A percentile compares a stretch with the other conserved stretches of the same genome.
Evolutionary conservation across 129 eudicot genomes (phyloP).

Genomic region (Ambrosia trifida): DNA sequence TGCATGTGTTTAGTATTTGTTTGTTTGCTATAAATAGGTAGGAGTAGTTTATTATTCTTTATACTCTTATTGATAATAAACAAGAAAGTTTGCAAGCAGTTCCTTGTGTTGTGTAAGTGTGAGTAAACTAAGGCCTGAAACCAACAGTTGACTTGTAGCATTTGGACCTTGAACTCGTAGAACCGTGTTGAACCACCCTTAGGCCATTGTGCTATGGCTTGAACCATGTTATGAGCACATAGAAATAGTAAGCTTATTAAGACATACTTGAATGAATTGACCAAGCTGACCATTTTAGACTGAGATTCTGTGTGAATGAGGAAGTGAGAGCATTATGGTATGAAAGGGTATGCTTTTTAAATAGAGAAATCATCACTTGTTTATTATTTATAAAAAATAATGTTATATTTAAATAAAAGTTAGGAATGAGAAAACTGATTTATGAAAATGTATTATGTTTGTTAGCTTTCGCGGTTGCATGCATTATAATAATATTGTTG

Average conservation of each 20-base stretch:
- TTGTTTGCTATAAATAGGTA: too few relatives aligned
- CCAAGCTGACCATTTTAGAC: slow-evolving; percentile 35
- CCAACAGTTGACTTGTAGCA: slow-evolving; percentile 36
- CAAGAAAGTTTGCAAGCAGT: too few relatives aligned
- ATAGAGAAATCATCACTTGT: background rate
- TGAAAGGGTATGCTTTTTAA: slow-evolving; percentile 40
- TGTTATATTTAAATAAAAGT: slow-evolving; percentile 12
- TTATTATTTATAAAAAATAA: background rate
- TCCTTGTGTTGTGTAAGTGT: too few relatives aligned
- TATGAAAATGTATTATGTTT: slow-evolving; percentile 37
- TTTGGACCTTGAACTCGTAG: slow-evolving; percentile 76
- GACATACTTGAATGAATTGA: slow-evolving; percentile 25
- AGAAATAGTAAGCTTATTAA: slow-evolving; percentile 37
- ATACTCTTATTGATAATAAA: too few relatives aligned
- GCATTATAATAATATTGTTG: slow-evolving; percentile 55
- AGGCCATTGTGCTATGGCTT: slow-evolving; percentile 49
- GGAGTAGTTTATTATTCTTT: too few relatives aligned
- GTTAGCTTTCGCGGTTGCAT: slow-evolving; percentile 47
- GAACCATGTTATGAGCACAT: slow-evolving; percentile 29
- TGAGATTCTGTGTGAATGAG: slow-evolving; percentile 6
- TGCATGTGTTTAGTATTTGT: too few relatives aligned
- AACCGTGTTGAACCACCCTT: slow-evolving; percentile 59
- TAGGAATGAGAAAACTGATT: too few relatives aligned
- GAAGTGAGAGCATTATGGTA: slow-evolving; percentile 20
- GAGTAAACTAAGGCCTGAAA: too few relatives aligned